A percentile compares a stretch with the other conserved stretches of the same genome.
These are phyloP conservation scores for Fusarium solani-melongenae DNA, from an alignment of 2,329 filamentous ascomycete genomes.

Conservation along the genomic window DNA sequence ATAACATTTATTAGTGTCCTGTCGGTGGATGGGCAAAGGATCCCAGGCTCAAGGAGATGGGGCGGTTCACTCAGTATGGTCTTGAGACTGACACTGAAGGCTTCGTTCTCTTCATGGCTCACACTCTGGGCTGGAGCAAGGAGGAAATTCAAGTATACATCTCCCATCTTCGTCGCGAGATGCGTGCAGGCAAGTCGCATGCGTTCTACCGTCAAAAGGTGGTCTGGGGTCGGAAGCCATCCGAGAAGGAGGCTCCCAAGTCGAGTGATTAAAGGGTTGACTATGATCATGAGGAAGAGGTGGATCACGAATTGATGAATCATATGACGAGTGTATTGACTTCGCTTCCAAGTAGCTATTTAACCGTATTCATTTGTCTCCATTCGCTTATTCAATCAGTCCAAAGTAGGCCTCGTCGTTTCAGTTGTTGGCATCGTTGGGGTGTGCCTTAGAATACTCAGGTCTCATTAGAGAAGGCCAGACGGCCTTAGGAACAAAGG, in stretches of 20 bases:
- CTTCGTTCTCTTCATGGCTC: background rate
- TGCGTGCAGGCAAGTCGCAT: background rate
- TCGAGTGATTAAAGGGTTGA: background rate
- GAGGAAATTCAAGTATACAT: background rate
- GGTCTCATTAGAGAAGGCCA: background rate
- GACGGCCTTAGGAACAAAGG: background rate
- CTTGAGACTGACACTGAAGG: background rate
- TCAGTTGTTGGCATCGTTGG: background rate
- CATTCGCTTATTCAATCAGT: background rate
- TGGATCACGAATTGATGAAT: background rate
- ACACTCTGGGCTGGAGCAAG: background rate
- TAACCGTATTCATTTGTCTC: background rate
- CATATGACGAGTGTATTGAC: background rate
- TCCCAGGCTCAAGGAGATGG: background rate
- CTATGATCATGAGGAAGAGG: too few relatives aligned
- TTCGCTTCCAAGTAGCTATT: background rate
- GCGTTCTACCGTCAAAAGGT: background rate
- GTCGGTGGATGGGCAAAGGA: background rate
- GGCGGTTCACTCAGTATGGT: background rate
- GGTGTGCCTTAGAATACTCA: background rate
- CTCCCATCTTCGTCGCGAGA: background rate
- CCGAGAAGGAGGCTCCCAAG: background rate
- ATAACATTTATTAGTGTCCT: background rate
- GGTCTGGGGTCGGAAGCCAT: background rate
- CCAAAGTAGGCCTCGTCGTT: background rate